Percentiles rank a stretch among this genome's conserved stretches.
phyloP scores from a whole-genome alignment of 345 rosid genomes.

The Salix arbutifolia region DNA sequence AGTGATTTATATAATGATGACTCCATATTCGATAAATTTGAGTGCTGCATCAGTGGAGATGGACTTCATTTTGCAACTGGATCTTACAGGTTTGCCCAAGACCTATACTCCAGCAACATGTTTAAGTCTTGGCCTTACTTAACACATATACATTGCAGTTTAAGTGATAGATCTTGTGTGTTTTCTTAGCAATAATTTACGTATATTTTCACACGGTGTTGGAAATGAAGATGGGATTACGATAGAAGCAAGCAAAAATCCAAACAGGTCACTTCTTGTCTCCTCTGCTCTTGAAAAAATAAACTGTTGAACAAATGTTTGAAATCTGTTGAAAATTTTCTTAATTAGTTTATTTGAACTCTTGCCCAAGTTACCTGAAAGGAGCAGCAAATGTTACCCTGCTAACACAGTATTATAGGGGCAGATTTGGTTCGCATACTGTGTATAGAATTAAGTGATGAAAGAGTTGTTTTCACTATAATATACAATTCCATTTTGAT shows the following conservation, averaged over 20 bases:
- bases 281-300: not conserved
- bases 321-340: no score
- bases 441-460: no score
- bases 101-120: constrained; percentile 4
- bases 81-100: constrained; percentile 52
- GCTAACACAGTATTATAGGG: no score
- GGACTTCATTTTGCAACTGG: constrained; percentile 61
- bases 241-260: constrained; percentile 45
- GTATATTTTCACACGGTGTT: constrained; percentile 46
- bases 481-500: no score
- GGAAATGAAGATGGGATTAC: constrained; percentile 44
- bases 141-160: not conserved
- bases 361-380: no score
- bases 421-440: no score
- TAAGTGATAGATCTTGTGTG: constrained; percentile 17
- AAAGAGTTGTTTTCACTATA: no score
- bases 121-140: not conserved
- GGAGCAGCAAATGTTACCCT: no score
- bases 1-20: constrained; percentile 56
- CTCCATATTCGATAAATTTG: constrained; percentile 67
- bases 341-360: no score
- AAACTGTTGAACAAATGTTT: not conserved
- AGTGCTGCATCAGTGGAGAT: constrained; percentile 59
- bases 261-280: constrained; percentile 37
- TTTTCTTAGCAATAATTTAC: constrained; percentile 44